Base-by-base conservation (phyloP, 495 filamentous ascomycete genomes). In the Thozetella sp. region DNA sequence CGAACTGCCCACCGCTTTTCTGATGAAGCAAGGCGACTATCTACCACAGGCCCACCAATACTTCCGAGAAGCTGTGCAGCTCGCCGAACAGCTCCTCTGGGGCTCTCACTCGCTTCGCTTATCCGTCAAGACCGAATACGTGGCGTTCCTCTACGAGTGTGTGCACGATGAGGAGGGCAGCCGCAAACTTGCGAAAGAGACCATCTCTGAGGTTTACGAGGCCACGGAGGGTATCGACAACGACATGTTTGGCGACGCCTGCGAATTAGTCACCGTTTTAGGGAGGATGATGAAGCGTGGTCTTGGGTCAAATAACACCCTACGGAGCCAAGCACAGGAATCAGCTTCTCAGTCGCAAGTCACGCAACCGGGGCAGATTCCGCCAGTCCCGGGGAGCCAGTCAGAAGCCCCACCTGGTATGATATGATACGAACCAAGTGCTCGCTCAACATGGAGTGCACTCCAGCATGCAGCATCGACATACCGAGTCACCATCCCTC, bases 101-200 rank as follows among this genome's bases (percentile, higher is more conserved):
- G 93, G 93, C 26, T 93, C 91, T 0, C 92, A 98, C 62, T 95
- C 95, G 1, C 81, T 99, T 17, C 90, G 95, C 2, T 81, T 99
- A 0, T 95, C 91, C 0, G 90, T 97, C 17, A 96, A 96, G 61
- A 88, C 96, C 12, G 95, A 99, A 73, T 95, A 93, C 69, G 85
- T 88, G n/a, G 95, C 94, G 1, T 99, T 97, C 67, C 80, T 97
- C 3, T 97, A 95, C 78, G 95, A 99, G 67, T 97, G 93, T 66
- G 80, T 93, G 9, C 91, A 95, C 65, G 93, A 98, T 61, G 75
- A 82, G 54, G 86, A 90, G 22, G 85, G 80, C 45, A 90, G 90
- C 55, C 82, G 93, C 13, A 82, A 84, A 24, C 64, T 97, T 1
- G 96, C 95, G 2, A 88, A 90, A 67, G 83, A 86, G 34, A 91